phyloP scores from a whole-genome alignment of 805 yeast genomes.

The Cyberlindnera euphorbiae region DNA sequence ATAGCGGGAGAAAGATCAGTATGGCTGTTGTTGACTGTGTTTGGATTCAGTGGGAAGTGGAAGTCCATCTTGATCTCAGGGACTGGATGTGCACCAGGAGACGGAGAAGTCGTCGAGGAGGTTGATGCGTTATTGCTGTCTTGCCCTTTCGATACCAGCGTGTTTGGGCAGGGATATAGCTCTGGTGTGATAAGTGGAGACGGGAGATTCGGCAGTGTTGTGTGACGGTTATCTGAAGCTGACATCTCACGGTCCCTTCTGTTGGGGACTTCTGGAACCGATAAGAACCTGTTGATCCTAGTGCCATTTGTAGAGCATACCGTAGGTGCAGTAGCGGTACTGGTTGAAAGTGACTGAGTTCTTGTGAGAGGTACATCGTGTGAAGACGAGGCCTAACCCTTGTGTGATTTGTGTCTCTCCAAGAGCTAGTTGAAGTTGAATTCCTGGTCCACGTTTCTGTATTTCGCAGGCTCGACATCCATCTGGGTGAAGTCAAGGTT shows the following conservation, averaged over 20 bases:
- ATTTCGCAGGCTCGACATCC: conserved; percentile 54
- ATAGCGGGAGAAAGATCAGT: neutral
- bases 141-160: too few species aligned
- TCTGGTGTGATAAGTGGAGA: conserved; percentile 27
- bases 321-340: too few species aligned
- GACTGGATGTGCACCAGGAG: too few species aligned
- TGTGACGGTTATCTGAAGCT: neutral
- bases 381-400: neutral
- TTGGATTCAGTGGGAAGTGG: conserved; percentile 16
- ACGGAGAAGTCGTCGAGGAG: neutral
- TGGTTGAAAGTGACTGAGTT: too few species aligned
- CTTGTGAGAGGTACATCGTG: too few species aligned
- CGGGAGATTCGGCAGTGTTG: conserved; percentile 13
- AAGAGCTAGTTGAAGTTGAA: conserved; percentile 39
- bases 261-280: too few species aligned
- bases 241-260: too few species aligned
- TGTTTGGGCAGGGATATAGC: conserved; percentile 14
- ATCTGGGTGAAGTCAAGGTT: conserved; percentile 43
- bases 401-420: conserved; percentile 12
- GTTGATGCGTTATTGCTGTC: too few species aligned
- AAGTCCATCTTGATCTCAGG: conserved; percentile 13
- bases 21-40: neutral
- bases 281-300: neutral
- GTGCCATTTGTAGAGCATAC: too few species aligned
- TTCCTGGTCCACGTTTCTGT: conserved; percentile 54